Evolutionary conservation across 768 basidiomycete genomes (phyloP), one percentile per base, ranked within the genome.

Genomic region (Termitomyces sp.): DNA sequence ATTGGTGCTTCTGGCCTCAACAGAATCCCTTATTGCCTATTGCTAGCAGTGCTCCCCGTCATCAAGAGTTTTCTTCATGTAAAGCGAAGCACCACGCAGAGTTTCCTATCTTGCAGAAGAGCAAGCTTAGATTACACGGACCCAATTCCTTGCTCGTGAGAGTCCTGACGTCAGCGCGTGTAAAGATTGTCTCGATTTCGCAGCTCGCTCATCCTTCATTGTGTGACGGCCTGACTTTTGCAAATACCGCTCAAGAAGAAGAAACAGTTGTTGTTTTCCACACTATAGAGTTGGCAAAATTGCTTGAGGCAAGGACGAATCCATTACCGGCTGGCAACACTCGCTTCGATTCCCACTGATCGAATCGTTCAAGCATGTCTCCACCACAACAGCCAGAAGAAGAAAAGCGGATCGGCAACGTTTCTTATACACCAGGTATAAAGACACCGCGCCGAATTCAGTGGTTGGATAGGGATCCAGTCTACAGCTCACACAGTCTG

Each of bases 401-500:
- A 7, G 53, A 55, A 14, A 59, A 52, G 41, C 55, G 35, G 4
- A 57, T 19, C 14, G 57, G 43, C 3, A 58, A 51, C 22, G 35
- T 57, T 3, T 60, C 49, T 45, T 53, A 44, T 54, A 59, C 58
- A 19, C 60, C 62, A 8, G 77, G 75, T 5, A 64, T 64, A n/a
- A 76, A 76, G 58, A 77, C 77, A 2, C 78, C 77, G 1, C 74
- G 77, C 22, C 79, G 76, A 45, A 78, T 83, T 2, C 81, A 83
- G 58, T 82, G 81, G 82, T 67, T 73, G 12, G 68, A 70, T 48
- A 62, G 66, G 8, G 57, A 60, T 35, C 58, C 61, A 48, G 52
- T 57, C 28, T 26, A 61, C 1, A 60, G 61, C 19, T 58, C 66
- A n/a, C 75, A 77, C 51, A 74, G 70, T 24, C 68, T 85, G 28